Conservation (phyloP, 352 stramenopile genomes). For the Pythium phragmiticola region DNA sequence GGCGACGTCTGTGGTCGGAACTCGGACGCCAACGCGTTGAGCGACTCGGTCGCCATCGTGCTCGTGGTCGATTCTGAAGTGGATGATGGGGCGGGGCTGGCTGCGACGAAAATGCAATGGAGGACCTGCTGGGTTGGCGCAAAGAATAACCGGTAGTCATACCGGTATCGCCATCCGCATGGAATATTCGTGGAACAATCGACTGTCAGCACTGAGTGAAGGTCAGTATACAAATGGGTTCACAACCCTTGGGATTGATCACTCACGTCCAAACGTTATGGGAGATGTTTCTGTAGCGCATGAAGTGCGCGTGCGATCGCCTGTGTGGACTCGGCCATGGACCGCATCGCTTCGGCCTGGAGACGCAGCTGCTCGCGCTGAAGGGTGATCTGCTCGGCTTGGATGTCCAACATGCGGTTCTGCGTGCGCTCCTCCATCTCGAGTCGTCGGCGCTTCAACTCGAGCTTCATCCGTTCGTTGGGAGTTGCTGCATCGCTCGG, state of each 20-base stretch:
- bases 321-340: constrained; percentile 15
- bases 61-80: constrained; percentile 2
- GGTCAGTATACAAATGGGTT: not conserved
- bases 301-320: constrained; percentile 15
- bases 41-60: constrained; percentile 25
- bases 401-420: constrained; percentile 21
- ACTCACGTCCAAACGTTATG: not conserved
- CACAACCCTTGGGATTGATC: too few relatives aligned
- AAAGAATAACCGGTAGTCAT: not conserved
- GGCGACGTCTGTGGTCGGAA: constrained; percentile 18
- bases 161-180: constrained; percentile 19
- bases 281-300: constrained; percentile 4
- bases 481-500: not conserved
- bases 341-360: constrained; percentile 12
- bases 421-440: constrained; percentile 22
- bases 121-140: not conserved
- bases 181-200: constrained; percentile 27
- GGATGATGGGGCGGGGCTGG: constrained; percentile 4
- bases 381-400: constrained; percentile 18
- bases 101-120: constrained; percentile 3
- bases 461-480: not conserved
- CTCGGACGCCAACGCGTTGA: constrained; percentile 20
- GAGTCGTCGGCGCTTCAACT: constrained; percentile 14
- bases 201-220: constrained; percentile 19
- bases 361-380: constrained; percentile 21